Percentiles rank a stretch among this genome's conserved stretches.
Conservation (phyloP, 495 filamentous ascomycete species). For the Penicillium diatomitis region DNA sequence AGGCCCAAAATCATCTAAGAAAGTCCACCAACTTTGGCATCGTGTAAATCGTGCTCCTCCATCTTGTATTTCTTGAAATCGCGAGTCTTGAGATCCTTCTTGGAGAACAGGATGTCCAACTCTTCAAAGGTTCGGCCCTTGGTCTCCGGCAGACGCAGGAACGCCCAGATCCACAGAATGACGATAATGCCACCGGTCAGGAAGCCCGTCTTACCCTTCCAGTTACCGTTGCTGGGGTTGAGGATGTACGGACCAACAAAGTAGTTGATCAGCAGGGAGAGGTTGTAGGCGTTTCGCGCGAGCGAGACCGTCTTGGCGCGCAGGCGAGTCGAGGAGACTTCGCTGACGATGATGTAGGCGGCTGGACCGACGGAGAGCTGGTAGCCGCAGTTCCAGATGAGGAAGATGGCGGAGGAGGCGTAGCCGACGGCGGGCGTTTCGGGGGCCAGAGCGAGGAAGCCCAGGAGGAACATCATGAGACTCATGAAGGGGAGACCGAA, state of each 20-base stretch:
- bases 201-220: background rate
- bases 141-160: background rate
- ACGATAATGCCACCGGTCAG: background rate
- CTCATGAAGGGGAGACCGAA: background rate
- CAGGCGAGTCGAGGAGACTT: slow-evolving; percentile 52
- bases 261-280: background rate
- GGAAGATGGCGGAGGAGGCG: background rate
- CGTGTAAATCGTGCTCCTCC: background rate
- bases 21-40: background rate
- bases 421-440: background rate
- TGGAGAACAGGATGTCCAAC: slow-evolving; percentile 1
- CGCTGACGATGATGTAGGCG: slow-evolving; percentile 55
- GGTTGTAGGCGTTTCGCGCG: slow-evolving; percentile 50
- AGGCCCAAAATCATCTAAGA: background rate
- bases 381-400: slow-evolving; percentile 25
- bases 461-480: background rate
- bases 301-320: slow-evolving; percentile 55
- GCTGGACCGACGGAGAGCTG: slow-evolving; percentile 57
- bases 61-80: slow-evolving; percentile 1
- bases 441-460: background rate
- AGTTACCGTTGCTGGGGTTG: background rate
- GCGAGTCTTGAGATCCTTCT: slow-evolving; percentile 1
- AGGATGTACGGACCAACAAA: background rate
- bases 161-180: background rate
- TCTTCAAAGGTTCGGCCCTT: background rate